Evolutionary conservation across 1,284 basidiomycete genomes (phyloP).

Genomic region (Austroboletus novae-zelandiae): DNA sequence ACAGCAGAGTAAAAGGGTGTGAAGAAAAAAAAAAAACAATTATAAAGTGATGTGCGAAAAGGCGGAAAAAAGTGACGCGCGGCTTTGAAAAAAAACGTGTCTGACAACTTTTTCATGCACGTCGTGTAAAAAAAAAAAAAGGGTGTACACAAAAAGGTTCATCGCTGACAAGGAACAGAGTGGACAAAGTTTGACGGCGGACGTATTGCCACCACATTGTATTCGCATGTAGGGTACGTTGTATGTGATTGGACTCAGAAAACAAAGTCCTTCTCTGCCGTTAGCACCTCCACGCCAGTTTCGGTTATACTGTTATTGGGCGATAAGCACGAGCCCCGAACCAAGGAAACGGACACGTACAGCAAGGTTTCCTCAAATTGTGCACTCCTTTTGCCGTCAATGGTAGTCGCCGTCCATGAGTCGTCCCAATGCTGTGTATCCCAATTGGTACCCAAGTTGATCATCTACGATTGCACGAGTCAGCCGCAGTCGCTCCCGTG

Average conservation of each 20-base stretch:
- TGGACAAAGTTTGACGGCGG: constrained; percentile 10
- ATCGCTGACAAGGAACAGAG: constrained; percentile 21
- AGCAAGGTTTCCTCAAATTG: constrained; percentile 95
- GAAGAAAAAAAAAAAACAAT: background rate
- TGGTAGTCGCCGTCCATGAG: constrained; percentile 92
- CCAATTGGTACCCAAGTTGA: constrained; percentile 80
- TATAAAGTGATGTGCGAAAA: constrained; percentile 27
- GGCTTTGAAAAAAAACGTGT: constrained; percentile 29
- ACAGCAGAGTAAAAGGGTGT: background rate
- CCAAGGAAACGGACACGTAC: constrained; percentile 44
- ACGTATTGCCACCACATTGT: constrained; percentile 15
- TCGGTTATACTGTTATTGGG: constrained; percentile 75
- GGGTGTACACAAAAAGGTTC: constrained; percentile 29
- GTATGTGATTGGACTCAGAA: constrained; percentile 27
- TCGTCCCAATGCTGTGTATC: constrained; percentile 81
- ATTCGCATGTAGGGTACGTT: constrained; percentile 23
- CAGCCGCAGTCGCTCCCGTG: background rate
- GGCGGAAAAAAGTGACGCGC: constrained; percentile 21
- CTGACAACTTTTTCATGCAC: constrained; percentile 24
- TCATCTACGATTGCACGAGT: constrained; percentile 63
- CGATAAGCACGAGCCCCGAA: constrained; percentile 11
- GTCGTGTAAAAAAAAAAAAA: constrained; percentile 21
- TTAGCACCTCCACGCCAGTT: constrained; percentile 87
- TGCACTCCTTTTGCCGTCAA: constrained; percentile 85
- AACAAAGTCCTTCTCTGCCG: constrained; percentile 52